phyloP scores from a whole-genome alignment of 2,329 filamentous ascomycete species.

The Biscogniauxia mediterranea region DNA sequence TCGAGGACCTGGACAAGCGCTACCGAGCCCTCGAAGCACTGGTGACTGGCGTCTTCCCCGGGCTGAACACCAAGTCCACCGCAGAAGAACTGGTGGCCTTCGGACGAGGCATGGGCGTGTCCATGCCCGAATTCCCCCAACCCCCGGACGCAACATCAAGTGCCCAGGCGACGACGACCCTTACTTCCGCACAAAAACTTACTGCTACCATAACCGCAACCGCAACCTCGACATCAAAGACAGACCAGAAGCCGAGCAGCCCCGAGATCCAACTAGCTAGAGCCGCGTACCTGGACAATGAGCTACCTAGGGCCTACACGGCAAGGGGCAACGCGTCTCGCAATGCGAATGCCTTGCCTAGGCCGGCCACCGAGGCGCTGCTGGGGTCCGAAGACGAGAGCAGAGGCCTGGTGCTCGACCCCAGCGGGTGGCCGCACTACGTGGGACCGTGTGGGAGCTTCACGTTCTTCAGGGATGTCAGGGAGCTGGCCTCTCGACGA shows the following conservation, averaged over 20 bases:
- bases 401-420: conserved; percentile 20
- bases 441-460: conserved; percentile 25
- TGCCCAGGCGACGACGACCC: background rate
- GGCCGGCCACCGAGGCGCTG: background rate
- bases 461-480: conserved; percentile 20
- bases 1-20: conserved; percentile 42
- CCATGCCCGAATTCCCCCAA: conserved; percentile 33
- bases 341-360: background rate
- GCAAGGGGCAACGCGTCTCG: conserved; percentile 2
- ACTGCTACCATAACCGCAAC: background rate
- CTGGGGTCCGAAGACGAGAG: conserved; percentile 5
- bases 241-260: background rate
- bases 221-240: background rate
- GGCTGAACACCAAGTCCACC: conserved; percentile 36
- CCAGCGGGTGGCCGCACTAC: conserved; percentile 23
- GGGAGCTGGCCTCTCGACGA: conserved; percentile 17
- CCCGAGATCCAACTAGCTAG: conserved; percentile 10
- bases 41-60: conserved; percentile 40
- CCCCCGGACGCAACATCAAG: background rate
- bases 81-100: conserved; percentile 39
- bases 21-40: conserved; percentile 42
- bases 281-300: conserved; percentile 10
- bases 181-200: background rate
- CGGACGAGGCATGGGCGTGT: conserved; percentile 36
- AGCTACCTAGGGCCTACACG: conserved; percentile 18